Evolutionary conservation across 2,329 filamentous ascomycete genomes (phyloP).

Genomic region (Colletotrichum nymphaeae): DNA sequence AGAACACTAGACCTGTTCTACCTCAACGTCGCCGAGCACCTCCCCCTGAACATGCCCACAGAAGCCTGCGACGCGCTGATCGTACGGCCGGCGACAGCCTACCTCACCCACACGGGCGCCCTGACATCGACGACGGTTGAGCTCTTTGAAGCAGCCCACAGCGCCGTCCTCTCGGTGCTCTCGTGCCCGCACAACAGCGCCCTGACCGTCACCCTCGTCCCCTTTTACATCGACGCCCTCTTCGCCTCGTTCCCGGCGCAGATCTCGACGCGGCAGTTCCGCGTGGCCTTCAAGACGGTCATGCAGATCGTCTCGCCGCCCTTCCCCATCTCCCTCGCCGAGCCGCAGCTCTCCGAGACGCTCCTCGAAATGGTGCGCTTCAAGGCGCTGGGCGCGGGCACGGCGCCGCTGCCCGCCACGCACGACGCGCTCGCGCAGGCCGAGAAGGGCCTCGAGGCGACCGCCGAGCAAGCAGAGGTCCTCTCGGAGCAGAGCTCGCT

Average conservation of each 20-base stretch:
- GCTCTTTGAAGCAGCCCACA: conserved; percentile 91
- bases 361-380: conserved; percentile 82
- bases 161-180: conserved; percentile 82
- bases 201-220: conserved; percentile 77
- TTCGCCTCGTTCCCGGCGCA: conserved; percentile 83
- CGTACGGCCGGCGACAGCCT: conserved; percentile 78
- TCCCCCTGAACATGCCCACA: conserved; percentile 76
- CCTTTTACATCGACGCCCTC: conserved; percentile 85
- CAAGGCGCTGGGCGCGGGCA: conserved; percentile 66
- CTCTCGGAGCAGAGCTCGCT: conserved; percentile 85
- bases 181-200: conserved; percentile 82
- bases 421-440: conserved; percentile 46
- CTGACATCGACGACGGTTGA: conserved; percentile 60
- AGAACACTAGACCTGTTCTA: conserved; percentile 87
- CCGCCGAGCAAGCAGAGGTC: conserved; percentile 42
- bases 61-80: conserved; percentile 78
- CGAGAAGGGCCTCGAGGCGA: conserved; percentile 17
- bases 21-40: conserved; percentile 86
- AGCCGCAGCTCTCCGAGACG: conserved; percentile 83
- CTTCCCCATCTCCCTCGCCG: conserved; percentile 76
- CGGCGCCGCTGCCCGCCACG: conserved; percentile 53
- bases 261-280: conserved; percentile 86
- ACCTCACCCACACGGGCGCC: conserved; percentile 66
- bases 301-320: conserved; percentile 86
- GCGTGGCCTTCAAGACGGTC: conserved; percentile 87